Evolutionary conservation across 2,329 filamentous ascomycete species (phyloP).

Genomic region (Penicillium glabrum): DNA sequence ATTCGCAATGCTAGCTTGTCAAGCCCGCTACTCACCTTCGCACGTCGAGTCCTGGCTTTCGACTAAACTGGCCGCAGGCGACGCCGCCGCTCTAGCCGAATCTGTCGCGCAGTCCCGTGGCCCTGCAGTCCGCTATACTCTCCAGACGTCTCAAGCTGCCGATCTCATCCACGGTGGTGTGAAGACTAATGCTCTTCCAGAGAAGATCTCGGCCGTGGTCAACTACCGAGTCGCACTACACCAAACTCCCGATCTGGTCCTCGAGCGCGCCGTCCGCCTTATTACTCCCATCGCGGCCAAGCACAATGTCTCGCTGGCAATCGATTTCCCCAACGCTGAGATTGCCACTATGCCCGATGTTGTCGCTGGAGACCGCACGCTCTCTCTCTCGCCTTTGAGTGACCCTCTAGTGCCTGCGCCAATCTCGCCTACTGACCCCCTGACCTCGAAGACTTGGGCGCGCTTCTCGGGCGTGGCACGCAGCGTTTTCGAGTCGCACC

Average conservation of each 20-base stretch:
- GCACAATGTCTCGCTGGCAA: constrained; percentile 48
- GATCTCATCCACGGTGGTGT: constrained; percentile 57
- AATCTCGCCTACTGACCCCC: constrained; percentile 34
- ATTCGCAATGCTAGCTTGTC: constrained; percentile 58
- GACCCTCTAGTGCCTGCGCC: constrained; percentile 30
- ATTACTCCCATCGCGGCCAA: constrained; percentile 49
- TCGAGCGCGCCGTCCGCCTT: constrained; percentile 48
- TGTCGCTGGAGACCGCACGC: constrained; percentile 23
- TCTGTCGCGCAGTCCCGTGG: constrained; percentile 41
- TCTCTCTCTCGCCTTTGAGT: constrained; percentile 32
- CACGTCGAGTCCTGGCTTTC: constrained; percentile 46
- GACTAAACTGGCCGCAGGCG: constrained; percentile 44
- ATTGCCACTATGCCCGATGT: not conserved
- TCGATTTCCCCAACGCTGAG: constrained; percentile 43
- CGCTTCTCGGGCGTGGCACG: constrained; percentile 42
- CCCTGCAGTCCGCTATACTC: constrained; percentile 49
- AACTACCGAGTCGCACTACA: constrained; percentile 61
- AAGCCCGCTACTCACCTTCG: constrained; percentile 55
- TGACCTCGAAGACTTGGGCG: constrained; percentile 32
- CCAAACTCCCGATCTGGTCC: constrained; percentile 49
- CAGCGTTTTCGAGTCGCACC: constrained; percentile 39
- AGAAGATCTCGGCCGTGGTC: constrained; percentile 53
- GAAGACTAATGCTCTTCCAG: constrained; percentile 60
- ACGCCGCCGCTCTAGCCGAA: constrained; percentile 45
- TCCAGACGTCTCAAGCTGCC: constrained; percentile 59